Evolutionary conservation across 176 grass and related monocot genomes (phyloP).

Genomic region (Coix lacrymajobi): DNA sequence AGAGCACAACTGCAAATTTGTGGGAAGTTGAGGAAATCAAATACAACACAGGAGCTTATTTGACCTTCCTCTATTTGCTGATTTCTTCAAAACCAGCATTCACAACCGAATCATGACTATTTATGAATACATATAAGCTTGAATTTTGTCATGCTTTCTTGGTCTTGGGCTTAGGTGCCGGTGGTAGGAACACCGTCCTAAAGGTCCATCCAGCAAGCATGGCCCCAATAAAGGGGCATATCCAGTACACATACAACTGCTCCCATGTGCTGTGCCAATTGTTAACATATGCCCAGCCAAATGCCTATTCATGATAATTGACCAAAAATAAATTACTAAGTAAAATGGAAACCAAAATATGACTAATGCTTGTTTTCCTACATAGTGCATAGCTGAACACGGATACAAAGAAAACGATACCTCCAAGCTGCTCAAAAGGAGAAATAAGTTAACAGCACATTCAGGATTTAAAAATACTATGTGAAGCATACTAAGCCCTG

Average conservation of each 20-base stretch:
- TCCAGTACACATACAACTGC: slow-evolving; percentile 97
- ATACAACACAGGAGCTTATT: background rate
- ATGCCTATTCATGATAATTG: slow-evolving; percentile 52
- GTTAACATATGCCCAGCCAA: slow-evolving; percentile 95
- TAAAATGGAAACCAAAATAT: background rate
- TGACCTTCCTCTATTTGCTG: background rate
- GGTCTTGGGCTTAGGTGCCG: slow-evolving; percentile 38
- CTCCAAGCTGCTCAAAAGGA: background rate
- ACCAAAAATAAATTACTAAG: background rate
- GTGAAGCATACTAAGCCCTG: background rate
- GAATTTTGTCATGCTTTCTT: slow-evolving; percentile 53
- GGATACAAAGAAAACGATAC: background rate
- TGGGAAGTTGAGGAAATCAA: background rate
- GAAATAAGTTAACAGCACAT: background rate
- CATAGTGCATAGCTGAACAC: background rate
- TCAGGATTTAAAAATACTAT: background rate
- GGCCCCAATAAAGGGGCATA: slow-evolving; percentile 90
- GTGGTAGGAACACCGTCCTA: slow-evolving; percentile 39
- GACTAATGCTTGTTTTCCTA: background rate
- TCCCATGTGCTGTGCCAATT: slow-evolving; percentile 88
- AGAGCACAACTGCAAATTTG: background rate
- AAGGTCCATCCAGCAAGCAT: slow-evolving; percentile 76
- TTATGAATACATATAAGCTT: background rate
- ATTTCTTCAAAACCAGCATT: background rate
- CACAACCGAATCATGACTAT: background rate